Percentiles rank a stretch among this genome's conserved stretches.
Conservation (phyloP, 2,329 filamentous ascomycete genomes). For the Fusarium camptoceras region DNA sequence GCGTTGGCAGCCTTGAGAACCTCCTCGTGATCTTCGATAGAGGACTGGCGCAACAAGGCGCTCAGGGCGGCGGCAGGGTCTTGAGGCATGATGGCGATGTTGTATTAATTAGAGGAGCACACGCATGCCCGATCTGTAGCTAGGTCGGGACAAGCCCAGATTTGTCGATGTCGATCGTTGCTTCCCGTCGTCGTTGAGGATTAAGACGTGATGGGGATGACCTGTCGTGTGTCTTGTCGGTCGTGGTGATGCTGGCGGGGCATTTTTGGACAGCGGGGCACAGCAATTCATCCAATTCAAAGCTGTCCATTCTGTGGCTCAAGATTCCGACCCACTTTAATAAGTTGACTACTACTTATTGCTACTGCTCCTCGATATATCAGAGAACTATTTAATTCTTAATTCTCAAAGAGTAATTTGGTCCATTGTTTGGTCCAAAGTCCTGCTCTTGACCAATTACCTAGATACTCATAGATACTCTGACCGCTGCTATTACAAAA, state of each 20-base stretch:
- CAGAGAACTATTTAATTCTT: not conserved
- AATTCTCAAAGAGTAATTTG: not conserved
- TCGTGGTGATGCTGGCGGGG: constrained; percentile 44
- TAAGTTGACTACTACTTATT: not conserved
- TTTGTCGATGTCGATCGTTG: not conserved
- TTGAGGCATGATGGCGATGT: constrained; percentile 53
- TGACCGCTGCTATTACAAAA: not conserved
- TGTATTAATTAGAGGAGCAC: constrained; percentile 26
- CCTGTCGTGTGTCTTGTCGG: constrained; percentile 37
- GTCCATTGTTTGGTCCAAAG: not conserved
- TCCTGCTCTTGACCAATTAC: not conserved
- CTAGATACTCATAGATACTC: not conserved
- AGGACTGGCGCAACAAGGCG: constrained; percentile 65
- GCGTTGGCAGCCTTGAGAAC: constrained; percentile 73
- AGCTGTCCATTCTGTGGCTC: constrained; percentile 33
- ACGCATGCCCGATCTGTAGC: constrained; percentile 40
- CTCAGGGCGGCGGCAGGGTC: constrained; percentile 64
- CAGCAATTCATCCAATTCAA: constrained; percentile 35
- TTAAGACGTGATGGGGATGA: constrained; percentile 13
- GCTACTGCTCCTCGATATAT: no score
- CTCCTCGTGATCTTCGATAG: constrained; percentile 78
- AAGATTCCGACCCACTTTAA: not conserved
- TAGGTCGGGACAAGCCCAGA: not conserved
- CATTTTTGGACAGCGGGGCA: constrained; percentile 49
- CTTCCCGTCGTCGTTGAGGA: constrained; percentile 13